phyloP scores from a whole-genome alignment of 116 monocot genomes.

The Phalaenopsis hybrid region DNA sequence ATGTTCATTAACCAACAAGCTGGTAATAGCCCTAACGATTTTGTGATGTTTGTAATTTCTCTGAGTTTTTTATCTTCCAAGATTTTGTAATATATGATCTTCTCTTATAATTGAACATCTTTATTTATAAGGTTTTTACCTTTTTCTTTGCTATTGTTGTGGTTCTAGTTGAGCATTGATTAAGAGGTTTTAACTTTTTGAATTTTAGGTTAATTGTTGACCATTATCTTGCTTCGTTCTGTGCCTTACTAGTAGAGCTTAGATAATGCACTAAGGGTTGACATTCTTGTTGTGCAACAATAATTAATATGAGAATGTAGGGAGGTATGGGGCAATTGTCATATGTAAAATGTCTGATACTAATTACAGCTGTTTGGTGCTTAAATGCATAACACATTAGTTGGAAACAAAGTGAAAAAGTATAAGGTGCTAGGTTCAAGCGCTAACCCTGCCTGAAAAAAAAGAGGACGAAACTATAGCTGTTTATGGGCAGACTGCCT shows the following conservation, averaged over 20 bases:
- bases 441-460: too few species aligned
- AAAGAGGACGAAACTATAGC: too few species aligned
- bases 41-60: neutral
- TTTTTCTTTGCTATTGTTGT: neutral
- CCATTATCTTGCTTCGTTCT: neutral
- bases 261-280: neutral
- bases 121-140: neutral
- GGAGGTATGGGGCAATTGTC: neutral
- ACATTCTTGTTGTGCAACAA: neutral
- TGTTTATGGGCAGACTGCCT: neutral
- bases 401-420: too few species aligned
- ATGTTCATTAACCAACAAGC: slow-evolving; percentile 4
- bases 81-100: neutral
- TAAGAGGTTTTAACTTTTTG: neutral
- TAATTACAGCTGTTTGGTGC: neutral
- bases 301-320: neutral
- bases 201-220: neutral
- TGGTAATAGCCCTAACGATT: neutral
- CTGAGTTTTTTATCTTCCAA: neutral
- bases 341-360: neutral
- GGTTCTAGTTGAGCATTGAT: neutral
- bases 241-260: neutral
- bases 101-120: neutral
- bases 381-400: too few species aligned
- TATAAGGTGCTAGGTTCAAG: too few species aligned